Percentiles rank a stretch among this genome's conserved stretches.
phyloP scores from a whole-genome alignment of 169 alveolate genomes.

The Eimeria acervulina region DNA sequence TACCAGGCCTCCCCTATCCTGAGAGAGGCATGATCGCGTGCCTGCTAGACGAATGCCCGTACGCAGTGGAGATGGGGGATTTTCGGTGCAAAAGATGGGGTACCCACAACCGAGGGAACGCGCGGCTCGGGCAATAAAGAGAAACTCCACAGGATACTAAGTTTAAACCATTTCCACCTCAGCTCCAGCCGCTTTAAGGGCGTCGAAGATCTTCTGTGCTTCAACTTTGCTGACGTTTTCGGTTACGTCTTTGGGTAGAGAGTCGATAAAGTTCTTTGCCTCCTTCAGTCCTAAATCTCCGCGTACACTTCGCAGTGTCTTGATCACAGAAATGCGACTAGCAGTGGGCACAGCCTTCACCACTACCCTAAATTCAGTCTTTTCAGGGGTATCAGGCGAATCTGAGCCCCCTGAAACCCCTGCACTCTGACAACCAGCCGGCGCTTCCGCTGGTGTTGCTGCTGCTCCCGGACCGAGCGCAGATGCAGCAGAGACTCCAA shows the following conservation, averaged over 20 bases:
- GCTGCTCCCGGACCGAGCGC: slow-evolving; percentile 19
- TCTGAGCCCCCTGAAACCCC: slow-evolving; percentile 42
- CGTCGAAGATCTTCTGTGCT: slow-evolving; percentile 74
- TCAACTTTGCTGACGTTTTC: slow-evolving; percentile 45
- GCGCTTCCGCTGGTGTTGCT: neutral
- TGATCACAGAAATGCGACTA: slow-evolving; percentile 73
- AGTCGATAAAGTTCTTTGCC: slow-evolving; percentile 78
- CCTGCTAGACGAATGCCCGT: too few relatives aligned
- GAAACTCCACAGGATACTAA: neutral
- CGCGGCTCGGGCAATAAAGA: neutral
- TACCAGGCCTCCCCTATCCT: too few relatives aligned
- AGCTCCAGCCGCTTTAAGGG: slow-evolving; percentile 80
- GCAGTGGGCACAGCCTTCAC: slow-evolving; percentile 77
- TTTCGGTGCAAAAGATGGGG: too few relatives aligned
- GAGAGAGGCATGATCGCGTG: too few relatives aligned
- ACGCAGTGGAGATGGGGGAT: too few relatives aligned
- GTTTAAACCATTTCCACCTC: slow-evolving; percentile 62
- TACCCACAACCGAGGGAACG: neutral
- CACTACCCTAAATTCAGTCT: slow-evolving; percentile 69
- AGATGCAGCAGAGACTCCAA: slow-evolving; percentile 68
- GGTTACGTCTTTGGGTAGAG: slow-evolving; percentile 71
- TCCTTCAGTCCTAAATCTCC: slow-evolving; percentile 75
- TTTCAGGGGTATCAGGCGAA: neutral
- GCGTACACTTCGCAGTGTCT: slow-evolving; percentile 78
- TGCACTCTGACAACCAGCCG: neutral